Evolutionary conservation across 2,329 filamentous ascomycete species (phyloP).

Genomic region (Phialocephala subalpina): DNA sequence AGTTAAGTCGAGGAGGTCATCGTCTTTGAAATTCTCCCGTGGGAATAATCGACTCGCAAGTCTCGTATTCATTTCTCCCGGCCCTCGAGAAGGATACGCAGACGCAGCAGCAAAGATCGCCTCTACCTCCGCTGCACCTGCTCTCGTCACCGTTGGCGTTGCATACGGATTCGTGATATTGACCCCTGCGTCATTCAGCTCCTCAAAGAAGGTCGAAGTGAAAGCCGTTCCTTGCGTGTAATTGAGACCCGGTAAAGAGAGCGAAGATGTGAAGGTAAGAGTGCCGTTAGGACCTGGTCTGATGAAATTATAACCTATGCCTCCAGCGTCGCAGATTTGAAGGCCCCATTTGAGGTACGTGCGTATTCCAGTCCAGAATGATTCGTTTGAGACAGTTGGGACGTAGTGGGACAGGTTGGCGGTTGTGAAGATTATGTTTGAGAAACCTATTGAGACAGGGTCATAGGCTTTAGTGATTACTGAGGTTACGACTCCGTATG

Average conservation of each 20-base stretch:
- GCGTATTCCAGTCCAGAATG: slow-evolving; percentile 59
- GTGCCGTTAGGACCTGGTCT: slow-evolving; percentile 13
- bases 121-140: slow-evolving; percentile 41
- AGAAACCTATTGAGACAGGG: slow-evolving; percentile 41
- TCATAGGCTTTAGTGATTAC: slow-evolving; percentile 61
- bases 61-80: slow-evolving; percentile 35
- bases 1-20: slow-evolving; percentile 33
- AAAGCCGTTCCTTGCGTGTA: slow-evolving; percentile 34
- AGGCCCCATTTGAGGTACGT: slow-evolving; percentile 54
- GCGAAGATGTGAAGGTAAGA: slow-evolving; percentile 42
- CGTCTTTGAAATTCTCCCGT: slow-evolving; percentile 46
- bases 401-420: slow-evolving; percentile 38
- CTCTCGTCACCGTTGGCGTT: slow-evolving; percentile 35
- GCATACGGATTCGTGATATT: slow-evolving; percentile 31
- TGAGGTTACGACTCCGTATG: slow-evolving; percentile 44
- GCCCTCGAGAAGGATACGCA: slow-evolving; percentile 41
- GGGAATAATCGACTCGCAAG: slow-evolving; percentile 51
- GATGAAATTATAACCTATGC: slow-evolving; percentile 37
- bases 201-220: slow-evolving; percentile 49
- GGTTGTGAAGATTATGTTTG: slow-evolving; percentile 45
- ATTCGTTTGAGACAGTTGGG: slow-evolving; percentile 24
- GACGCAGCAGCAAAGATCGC: slow-evolving; percentile 29
- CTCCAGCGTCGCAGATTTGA: slow-evolving; percentile 44
- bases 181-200: slow-evolving; percentile 44
- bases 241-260: slow-evolving; percentile 41